Base-by-base conservation (phyloP, 1,139 yeast species). In the Lodderomyces jiufengensis region DNA sequence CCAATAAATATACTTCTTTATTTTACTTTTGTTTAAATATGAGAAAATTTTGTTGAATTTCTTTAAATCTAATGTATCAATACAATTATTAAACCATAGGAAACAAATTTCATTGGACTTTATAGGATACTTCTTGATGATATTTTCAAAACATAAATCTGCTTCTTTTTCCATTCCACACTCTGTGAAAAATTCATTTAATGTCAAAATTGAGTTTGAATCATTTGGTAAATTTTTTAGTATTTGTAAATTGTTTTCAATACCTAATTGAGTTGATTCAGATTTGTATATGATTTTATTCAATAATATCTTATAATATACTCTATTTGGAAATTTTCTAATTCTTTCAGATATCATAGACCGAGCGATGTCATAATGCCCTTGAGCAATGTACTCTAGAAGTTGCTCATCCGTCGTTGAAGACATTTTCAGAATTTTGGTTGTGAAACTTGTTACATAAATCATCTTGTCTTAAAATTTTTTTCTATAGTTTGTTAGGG, bases 311-410 rank as follows among this genome's bases (percentile, higher is more conserved):
- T 67, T 62, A 50, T 73, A 77, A 50, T 74, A 76, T 11, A 73
- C 66, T 37, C 70, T 69, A 24, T 70, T 65, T 1, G 95, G 94
- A 39, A 63, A 61, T 49, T 74, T 73, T 40, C 67, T 63, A 37
- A 80, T 55, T 47, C 76, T 76, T 39, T 71, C 68, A 26, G 66
- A 62, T 12, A 81, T 57, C 29, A 72, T 63, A 9, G 67, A 62
- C 36, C 66, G 64, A 0, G 94, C 92, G 40, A 63, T 63, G 31
- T 66, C 61, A 52, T 58, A 79, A 5, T 77, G 68, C 3, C 83
- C 82, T 23, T 66, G 63, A 23, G 75, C 76, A 29, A 83, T 70
- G 10, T 81, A 76, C 12, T 55, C 57, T 27, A 65, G 43, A 32
- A 69, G 57, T 34, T 58, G 43, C 14, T 39, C 29, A 31, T 46